Percentiles rank a stretch among this genome's conserved stretches.
phyloP scores from a whole-genome alignment of 2,329 filamentous ascomycete species.

The Fusarium tuaranense region DNA sequence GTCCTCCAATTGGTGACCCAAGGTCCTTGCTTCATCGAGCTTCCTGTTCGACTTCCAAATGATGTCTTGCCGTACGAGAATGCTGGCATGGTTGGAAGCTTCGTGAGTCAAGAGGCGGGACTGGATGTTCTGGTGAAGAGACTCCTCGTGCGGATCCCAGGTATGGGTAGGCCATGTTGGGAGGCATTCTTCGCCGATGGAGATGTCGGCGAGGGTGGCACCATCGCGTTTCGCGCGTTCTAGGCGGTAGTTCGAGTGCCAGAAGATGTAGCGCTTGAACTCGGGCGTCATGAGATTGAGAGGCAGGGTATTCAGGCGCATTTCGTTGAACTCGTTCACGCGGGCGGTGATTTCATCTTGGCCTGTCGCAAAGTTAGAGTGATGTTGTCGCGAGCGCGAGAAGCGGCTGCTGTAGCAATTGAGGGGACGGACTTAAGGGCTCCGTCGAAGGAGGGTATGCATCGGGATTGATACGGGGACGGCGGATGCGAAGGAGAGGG shows the following conservation, averaged over 20 bases:
- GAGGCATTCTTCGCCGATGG: constrained; percentile 46
- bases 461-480: background rate
- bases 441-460: background rate
- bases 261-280: constrained; percentile 37
- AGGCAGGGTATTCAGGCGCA: constrained; percentile 32
- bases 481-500: background rate
- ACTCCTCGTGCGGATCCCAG: constrained; percentile 42
- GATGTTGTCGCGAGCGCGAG: too few species aligned
- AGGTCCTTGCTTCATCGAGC: constrained; percentile 39
- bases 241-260: constrained; percentile 39
- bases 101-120: constrained; percentile 31
- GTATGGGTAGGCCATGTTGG: constrained; percentile 41
- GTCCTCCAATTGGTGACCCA: constrained; percentile 35
- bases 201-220: constrained; percentile 31
- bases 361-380: constrained; percentile 1
- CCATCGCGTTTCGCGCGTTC: constrained; percentile 33
- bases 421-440: background rate
- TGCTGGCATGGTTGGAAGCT: constrained; percentile 30
- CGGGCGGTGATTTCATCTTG: background rate
- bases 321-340: constrained; percentile 20
- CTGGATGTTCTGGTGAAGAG: constrained; percentile 45
- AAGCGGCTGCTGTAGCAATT: background rate
- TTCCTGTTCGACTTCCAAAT: constrained; percentile 43
- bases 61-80: constrained; percentile 35
- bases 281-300: constrained; percentile 36